Conservation (phyloP, 2,329 filamentous ascomycete species). For the Huntiella omanensis region DNA sequence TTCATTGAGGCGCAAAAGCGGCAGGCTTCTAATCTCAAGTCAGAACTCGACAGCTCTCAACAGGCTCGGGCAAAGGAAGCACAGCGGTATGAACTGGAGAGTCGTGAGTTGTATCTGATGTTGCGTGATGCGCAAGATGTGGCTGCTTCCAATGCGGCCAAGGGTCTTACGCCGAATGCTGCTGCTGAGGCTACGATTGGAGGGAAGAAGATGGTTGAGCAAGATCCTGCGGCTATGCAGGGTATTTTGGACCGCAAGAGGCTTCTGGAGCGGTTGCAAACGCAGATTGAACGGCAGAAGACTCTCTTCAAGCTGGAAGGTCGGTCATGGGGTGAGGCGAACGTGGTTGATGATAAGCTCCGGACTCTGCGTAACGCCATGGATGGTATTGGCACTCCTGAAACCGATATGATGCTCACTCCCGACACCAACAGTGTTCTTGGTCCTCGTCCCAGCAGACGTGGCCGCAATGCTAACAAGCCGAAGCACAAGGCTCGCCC, state of each 20-base stretch:
- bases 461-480: slow-evolving; percentile 38
- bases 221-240: slow-evolving; percentile 60
- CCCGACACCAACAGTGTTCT: slow-evolving; percentile 57
- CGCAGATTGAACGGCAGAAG: slow-evolving; percentile 90
- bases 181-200: background rate
- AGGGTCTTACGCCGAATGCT: slow-evolving; percentile 18
- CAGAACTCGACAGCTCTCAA: slow-evolving; percentile 74
- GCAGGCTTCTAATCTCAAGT: slow-evolving; percentile 73
- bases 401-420: slow-evolving; percentile 18
- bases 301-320: slow-evolving; percentile 95
- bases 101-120: slow-evolving; percentile 93
- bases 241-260: slow-evolving; percentile 85
- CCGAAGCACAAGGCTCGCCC: slow-evolving; percentile 6
- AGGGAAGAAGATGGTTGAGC: slow-evolving; percentile 30
- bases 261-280: slow-evolving; percentile 84
- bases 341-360: slow-evolving; percentile 77
- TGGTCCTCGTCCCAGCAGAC: slow-evolving; percentile 35
- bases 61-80: slow-evolving; percentile 74
- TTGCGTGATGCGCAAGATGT: slow-evolving; percentile 92
- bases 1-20: slow-evolving; percentile 79
- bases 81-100: slow-evolving; percentile 89
- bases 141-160: slow-evolving; percentile 62
- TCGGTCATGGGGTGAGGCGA: slow-evolving; percentile 64
- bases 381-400: slow-evolving; percentile 41
- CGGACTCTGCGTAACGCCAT: slow-evolving; percentile 87